phyloP scores from a whole-genome alignment of 2,329 filamentous ascomycete genomes.

The Penicillium sp. region DNA sequence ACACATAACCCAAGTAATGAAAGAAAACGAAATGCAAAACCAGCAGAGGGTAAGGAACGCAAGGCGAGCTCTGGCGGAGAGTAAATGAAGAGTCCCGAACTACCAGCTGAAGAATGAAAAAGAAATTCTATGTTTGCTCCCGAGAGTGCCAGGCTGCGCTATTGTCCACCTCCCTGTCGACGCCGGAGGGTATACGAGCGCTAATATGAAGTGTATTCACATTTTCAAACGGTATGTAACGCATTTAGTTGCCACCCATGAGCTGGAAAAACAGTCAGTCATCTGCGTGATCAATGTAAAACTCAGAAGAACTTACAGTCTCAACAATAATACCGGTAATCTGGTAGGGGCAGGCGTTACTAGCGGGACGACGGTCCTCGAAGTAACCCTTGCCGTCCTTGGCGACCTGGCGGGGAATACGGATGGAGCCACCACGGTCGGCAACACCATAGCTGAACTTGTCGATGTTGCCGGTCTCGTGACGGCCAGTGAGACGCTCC shows the following conservation, averaged over 20 bases:
- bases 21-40: too few species aligned
- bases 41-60: too few species aligned
- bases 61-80: too few species aligned
- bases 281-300: too few species aligned
- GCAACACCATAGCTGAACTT: constrained; percentile 89
- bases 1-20: too few species aligned
- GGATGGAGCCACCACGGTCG: constrained; percentile 88
- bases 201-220: constrained; percentile 31
- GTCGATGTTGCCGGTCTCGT: constrained; percentile 92
- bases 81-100: too few species aligned
- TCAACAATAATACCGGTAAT: constrained; percentile 73
- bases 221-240: too few species aligned
- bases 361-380: constrained; percentile 73
- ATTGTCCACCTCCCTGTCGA: constrained; percentile 31
- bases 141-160: constrained; percentile 33
- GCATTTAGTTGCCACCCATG: too few species aligned
- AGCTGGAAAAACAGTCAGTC: too few species aligned
- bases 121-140: too few species aligned
- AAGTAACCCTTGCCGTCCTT: constrained; percentile 92
- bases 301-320: too few species aligned
- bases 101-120: too few species aligned
- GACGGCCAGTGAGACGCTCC: constrained; percentile 77
- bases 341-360: constrained; percentile 81
- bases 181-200: constrained; percentile 37
- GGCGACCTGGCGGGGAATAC: constrained; percentile 76